phyloP scores from a whole-genome alignment of 2,329 filamentous ascomycete genomes.

The Alternaria burnsii region DNA sequence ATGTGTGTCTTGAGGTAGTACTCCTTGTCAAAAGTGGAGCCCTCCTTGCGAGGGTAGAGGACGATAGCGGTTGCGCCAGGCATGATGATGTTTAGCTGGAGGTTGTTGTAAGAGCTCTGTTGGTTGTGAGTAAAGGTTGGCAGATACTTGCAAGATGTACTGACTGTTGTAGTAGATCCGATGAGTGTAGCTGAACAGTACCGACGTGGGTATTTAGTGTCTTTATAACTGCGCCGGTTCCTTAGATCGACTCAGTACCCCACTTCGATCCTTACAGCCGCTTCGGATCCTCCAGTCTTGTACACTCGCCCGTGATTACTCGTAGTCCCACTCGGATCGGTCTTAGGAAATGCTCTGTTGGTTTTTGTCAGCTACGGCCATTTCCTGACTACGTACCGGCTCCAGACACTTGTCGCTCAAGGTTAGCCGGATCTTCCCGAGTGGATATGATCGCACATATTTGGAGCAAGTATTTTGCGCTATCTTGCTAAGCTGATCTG shows the following conservation, averaged over 20 bases:
- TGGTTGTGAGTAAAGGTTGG: neutral
- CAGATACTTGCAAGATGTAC: neutral
- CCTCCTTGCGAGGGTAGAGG: constrained; percentile 55
- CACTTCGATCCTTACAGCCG: constrained; percentile 27
- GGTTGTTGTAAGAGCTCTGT: neutral
- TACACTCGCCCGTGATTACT: constrained; percentile 1
- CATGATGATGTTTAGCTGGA: constrained; percentile 20
- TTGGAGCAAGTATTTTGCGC: neutral
- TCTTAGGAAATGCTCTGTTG: neutral
- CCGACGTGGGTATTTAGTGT: constrained; percentile 5
- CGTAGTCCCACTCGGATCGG: neutral
- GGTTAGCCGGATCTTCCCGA: constrained; percentile 5
- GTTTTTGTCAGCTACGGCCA: neutral
- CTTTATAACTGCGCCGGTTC: constrained; percentile 14
- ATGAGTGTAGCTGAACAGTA: neutral
- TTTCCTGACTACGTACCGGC: neutral
- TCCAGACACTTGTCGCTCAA: neutral
- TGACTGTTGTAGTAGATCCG: constrained; percentile 3
- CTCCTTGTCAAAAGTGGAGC: constrained; percentile 57
- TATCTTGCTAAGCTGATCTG: neutral
- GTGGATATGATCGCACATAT: neutral
- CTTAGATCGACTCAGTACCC: constrained; percentile 17
- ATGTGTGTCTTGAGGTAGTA: constrained; percentile 61
- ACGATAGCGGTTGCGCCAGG: constrained; percentile 29
- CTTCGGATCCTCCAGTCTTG: neutral